phyloP scores from a whole-genome alignment of 495 filamentous ascomycete species.

The Opeltia flavorubescens region DNA sequence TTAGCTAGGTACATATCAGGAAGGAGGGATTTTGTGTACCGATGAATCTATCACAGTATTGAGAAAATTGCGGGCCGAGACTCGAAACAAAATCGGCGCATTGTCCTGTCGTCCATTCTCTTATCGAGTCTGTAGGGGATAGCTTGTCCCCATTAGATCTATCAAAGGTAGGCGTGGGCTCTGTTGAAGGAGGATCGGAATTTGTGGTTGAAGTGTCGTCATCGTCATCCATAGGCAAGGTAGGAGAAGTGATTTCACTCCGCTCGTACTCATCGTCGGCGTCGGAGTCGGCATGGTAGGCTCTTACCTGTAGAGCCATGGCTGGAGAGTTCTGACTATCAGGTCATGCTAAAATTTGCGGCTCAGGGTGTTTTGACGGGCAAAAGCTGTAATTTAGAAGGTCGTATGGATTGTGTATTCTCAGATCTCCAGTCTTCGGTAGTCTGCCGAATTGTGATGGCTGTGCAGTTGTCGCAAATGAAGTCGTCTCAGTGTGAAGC shows the following conservation, averaged over 20 bases:
- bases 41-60: constrained; percentile 71
- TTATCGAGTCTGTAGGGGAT: constrained; percentile 65
- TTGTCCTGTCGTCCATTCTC: constrained; percentile 80
- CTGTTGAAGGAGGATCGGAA: constrained; percentile 64
- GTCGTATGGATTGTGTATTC: neutral
- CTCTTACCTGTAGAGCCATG: constrained; percentile 15
- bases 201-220: constrained; percentile 69
- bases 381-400: neutral
- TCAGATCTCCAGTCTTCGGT: no score
- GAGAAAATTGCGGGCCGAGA: constrained; percentile 51
- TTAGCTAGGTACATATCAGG: neutral
- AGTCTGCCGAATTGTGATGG: neutral
- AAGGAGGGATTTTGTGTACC: constrained; percentile 35
- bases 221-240: constrained; percentile 63
- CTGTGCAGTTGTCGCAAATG: neutral
- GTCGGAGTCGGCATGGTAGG: constrained; percentile 67
- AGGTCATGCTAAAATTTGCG: constrained; percentile 1
- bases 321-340: neutral
- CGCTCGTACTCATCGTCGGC: constrained; percentile 92
- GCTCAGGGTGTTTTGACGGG: neutral
- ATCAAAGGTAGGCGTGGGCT: constrained; percentile 81
- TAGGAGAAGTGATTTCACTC: constrained; percentile 60
- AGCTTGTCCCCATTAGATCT: constrained; percentile 46
- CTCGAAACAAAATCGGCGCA: constrained; percentile 72
- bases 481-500: neutral